Evolutionary conservation across 2,329 filamentous ascomycete genomes (phyloP).

Genomic region (Xylaria sp.): DNA sequence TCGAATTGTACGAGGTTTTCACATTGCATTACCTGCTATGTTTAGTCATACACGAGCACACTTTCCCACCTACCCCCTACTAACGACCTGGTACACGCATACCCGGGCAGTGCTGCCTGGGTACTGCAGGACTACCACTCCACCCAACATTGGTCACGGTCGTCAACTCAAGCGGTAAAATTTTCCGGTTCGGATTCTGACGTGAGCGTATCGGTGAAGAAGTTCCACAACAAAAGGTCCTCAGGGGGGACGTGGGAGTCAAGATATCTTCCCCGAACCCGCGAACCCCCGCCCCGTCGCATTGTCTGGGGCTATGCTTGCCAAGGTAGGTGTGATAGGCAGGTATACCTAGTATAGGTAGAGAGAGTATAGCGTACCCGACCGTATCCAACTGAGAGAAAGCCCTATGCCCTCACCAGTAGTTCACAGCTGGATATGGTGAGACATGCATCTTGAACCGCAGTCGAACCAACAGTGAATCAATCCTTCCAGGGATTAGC

Average conservation of each 20-base stretch:
- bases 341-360: not conserved
- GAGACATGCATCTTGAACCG: conserved; percentile 25
- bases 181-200: conserved; percentile 31
- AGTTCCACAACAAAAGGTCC: conserved; percentile 26
- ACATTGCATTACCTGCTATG: conserved; percentile 16
- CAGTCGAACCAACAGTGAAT: conserved; percentile 21
- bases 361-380: conserved; percentile 1
- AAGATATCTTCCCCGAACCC: conserved; percentile 31
- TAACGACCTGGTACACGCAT: conserved; percentile 4
- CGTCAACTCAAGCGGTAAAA: conserved; percentile 1
- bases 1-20: conserved; percentile 1
- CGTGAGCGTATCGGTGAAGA: conserved; percentile 35
- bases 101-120: not conserved
- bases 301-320: conserved; percentile 20
- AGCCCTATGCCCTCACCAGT: conserved; percentile 11
- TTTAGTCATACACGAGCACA: conserved; percentile 10
- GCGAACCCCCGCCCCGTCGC: conserved; percentile 22
- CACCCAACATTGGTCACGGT: conserved; percentile 18
- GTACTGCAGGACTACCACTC: conserved; percentile 10
- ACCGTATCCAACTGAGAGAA: conserved; percentile 11
- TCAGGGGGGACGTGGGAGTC: conserved; percentile 26
- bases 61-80: not conserved
- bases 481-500: conserved; percentile 18
- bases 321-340: conserved; percentile 5
- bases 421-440: conserved; percentile 13